These are phyloP conservation scores for Pyrrhoderma noxium DNA, from an alignment of 1,284 basidiomycete genomes.

Conservation along the genomic window DNA sequence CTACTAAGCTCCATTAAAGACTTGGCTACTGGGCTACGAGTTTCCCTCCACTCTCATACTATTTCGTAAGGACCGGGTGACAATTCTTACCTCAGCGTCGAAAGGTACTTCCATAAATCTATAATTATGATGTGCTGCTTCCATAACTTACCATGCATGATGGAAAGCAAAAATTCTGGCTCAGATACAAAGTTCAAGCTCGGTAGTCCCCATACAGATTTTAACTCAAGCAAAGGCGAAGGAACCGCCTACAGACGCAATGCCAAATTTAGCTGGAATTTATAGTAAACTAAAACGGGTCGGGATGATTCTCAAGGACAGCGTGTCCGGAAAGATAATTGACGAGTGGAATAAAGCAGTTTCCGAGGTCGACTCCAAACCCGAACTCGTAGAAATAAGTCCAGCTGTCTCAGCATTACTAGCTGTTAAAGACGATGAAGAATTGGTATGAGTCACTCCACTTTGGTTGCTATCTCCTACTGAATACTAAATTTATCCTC, in stretches of 20 bases:
- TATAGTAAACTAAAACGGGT: constrained; percentile 55
- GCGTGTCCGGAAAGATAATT: constrained; percentile 71
- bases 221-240: constrained; percentile 67
- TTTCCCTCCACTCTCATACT: constrained; percentile 91
- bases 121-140: constrained; percentile 20
- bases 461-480: constrained; percentile 14
- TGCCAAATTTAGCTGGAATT: constrained; percentile 52
- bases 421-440: constrained; percentile 87
- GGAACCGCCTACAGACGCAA: constrained; percentile 60
- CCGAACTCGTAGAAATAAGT: constrained; percentile 76
- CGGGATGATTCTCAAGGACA: constrained; percentile 71
- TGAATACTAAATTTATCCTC: constrained; percentile 12
- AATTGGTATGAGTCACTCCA: constrained; percentile 54
- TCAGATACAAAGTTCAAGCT: constrained; percentile 53
- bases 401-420: constrained; percentile 72
- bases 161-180: constrained; percentile 63
- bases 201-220: constrained; percentile 56
- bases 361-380: constrained; percentile 43
- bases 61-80: constrained; percentile 70
- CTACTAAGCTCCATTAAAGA: constrained; percentile 33
- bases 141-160: no score
- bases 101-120: constrained; percentile 57
- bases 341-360: constrained; percentile 71
- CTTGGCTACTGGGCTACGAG: constrained; percentile 94
- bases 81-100: constrained; percentile 80